These are phyloP conservation scores for Kwoniella bestiolae DNA, from an alignment of 768 basidiomycete species.

Conservation along the genomic window DNA sequence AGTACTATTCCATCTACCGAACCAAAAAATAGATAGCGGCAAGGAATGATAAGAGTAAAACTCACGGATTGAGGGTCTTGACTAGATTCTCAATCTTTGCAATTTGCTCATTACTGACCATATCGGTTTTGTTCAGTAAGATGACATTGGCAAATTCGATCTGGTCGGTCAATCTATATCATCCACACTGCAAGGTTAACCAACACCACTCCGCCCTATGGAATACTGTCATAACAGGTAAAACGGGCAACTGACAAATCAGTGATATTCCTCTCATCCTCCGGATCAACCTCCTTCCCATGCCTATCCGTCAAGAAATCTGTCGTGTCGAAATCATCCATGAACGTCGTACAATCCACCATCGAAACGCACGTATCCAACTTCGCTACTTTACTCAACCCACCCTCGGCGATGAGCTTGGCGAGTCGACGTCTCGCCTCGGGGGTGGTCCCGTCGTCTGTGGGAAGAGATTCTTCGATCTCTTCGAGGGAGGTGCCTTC, in stretches of 20 bases:
- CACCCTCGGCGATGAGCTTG: slow-evolving; percentile 50
- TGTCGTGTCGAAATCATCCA: slow-evolving; percentile 52
- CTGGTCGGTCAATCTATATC: slow-evolving; percentile 54
- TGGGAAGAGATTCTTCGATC: slow-evolving; percentile 37
- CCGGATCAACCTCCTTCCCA: slow-evolving; percentile 47
- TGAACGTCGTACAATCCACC: slow-evolving; percentile 51
- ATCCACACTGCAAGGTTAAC: too few relatives aligned
- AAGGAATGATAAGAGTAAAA: slow-evolving; percentile 14
- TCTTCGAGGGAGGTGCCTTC: slow-evolving; percentile 31
- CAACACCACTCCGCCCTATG: too few relatives aligned
- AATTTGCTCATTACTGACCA: slow-evolving; percentile 35
- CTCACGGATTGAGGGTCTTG: slow-evolving; percentile 52
- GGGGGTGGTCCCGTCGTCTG: slow-evolving; percentile 11
- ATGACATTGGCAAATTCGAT: slow-evolving; percentile 58
- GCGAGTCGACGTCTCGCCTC: slow-evolving; percentile 43
- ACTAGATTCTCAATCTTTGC: slow-evolving; percentile 43
- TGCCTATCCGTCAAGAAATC: slow-evolving; percentile 56
- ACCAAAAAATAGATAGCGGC: too few relatives aligned
- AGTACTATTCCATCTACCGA: too few relatives aligned
- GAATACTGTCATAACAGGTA: background rate
- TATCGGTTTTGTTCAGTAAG: slow-evolving; percentile 55
- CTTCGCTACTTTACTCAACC: slow-evolving; percentile 48
- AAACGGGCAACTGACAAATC: slow-evolving; percentile 29
- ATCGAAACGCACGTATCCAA: slow-evolving; percentile 55
- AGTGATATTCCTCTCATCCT: slow-evolving; percentile 57